Evolutionary conservation across 2,329 filamentous ascomycete genomes (phyloP).

Genomic region (Trichothecium roseum): DNA sequence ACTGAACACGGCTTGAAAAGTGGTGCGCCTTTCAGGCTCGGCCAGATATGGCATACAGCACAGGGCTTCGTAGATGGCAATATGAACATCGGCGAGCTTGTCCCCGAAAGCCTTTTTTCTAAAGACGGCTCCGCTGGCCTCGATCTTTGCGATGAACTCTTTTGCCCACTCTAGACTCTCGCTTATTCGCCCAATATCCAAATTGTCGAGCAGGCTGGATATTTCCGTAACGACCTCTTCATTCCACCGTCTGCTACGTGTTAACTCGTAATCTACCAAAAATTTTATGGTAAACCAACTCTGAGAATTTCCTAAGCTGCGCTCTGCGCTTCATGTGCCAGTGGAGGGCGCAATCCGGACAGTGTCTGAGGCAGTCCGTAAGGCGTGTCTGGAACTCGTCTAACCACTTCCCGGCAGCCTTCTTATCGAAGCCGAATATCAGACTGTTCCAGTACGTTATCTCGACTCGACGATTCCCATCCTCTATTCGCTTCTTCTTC

Average conservation of each 20-base stretch:
- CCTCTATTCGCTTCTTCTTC: slow-evolving; percentile 42
- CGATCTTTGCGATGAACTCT: slow-evolving; percentile 41
- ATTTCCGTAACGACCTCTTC: slow-evolving; percentile 43
- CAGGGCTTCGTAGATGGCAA: slow-evolving; percentile 79
- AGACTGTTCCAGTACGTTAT: slow-evolving; percentile 58
- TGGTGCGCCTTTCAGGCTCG: slow-evolving; percentile 34
- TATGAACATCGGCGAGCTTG: slow-evolving; percentile 49
- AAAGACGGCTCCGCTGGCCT: slow-evolving; percentile 34
- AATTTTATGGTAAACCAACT: slow-evolving; percentile 28
- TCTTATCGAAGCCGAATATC: slow-evolving; percentile 55
- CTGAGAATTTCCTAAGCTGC: slow-evolving; percentile 51
- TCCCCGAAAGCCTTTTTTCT: slow-evolving; percentile 34
- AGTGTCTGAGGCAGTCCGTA: slow-evolving; percentile 48
- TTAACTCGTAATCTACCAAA: slow-evolving; percentile 9
- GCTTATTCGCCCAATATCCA: slow-evolving; percentile 53
- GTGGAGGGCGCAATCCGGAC: slow-evolving; percentile 60
- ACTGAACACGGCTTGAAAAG: slow-evolving; percentile 77
- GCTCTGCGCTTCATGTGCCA: slow-evolving; percentile 61
- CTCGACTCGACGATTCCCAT: slow-evolving; percentile 45
- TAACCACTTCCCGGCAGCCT: slow-evolving; percentile 48
- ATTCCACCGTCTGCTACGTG: slow-evolving; percentile 26
- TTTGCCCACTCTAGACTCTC: slow-evolving; percentile 47
- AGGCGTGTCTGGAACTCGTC: slow-evolving; percentile 48
- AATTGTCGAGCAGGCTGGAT: slow-evolving; percentile 43
- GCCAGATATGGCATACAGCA: slow-evolving; percentile 73